Evolutionary conservation across 1,284 basidiomycete species (phyloP).

Genomic region (Vanrija humicola): DNA sequence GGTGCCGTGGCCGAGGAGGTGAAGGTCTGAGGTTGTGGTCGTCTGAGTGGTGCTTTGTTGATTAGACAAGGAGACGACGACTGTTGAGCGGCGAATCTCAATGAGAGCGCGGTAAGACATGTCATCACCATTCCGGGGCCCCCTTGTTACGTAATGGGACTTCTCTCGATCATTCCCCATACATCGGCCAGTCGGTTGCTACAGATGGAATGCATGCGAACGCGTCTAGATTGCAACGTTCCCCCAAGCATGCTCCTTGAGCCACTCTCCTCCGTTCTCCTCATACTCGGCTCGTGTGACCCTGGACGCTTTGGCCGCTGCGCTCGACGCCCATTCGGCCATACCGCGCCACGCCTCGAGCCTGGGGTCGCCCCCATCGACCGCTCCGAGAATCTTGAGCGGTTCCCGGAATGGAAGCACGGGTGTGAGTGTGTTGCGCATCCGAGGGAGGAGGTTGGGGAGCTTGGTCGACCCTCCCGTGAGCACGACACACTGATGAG

Average conservation of each 20-base stretch:
- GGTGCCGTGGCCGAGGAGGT: too few relatives aligned
- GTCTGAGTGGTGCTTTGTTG: too few relatives aligned
- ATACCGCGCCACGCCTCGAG: conserved; percentile 91
- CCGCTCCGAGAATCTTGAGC: conserved; percentile 56
- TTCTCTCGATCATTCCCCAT: too few relatives aligned
- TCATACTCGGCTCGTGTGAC: conserved; percentile 77
- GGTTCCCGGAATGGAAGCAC: conserved; percentile 78
- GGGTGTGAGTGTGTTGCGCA: conserved; percentile 68
- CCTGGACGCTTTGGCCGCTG: conserved; percentile 59
- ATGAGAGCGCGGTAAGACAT: too few relatives aligned
- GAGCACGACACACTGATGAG: conserved; percentile 75
- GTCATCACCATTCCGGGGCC: too few relatives aligned
- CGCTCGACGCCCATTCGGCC: conserved; percentile 70
- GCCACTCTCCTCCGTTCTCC: conserved; percentile 78
- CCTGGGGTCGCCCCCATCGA: conserved; percentile 56
- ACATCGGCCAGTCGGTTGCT: too few relatives aligned
- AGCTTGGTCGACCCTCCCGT: conserved; percentile 78
- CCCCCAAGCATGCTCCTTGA: conserved; percentile 54
- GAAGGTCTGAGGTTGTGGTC: too few relatives aligned
- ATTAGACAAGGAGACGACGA: too few relatives aligned
- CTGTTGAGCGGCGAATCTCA: too few relatives aligned
- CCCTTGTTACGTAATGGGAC: too few relatives aligned
- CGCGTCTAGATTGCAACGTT: conserved; percentile 37
- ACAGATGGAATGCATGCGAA: neutral
- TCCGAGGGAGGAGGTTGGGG: conserved; percentile 64